phyloP scores from a whole-genome alignment of 345 rosid genomes.

The Theobroma cacao region DNA sequence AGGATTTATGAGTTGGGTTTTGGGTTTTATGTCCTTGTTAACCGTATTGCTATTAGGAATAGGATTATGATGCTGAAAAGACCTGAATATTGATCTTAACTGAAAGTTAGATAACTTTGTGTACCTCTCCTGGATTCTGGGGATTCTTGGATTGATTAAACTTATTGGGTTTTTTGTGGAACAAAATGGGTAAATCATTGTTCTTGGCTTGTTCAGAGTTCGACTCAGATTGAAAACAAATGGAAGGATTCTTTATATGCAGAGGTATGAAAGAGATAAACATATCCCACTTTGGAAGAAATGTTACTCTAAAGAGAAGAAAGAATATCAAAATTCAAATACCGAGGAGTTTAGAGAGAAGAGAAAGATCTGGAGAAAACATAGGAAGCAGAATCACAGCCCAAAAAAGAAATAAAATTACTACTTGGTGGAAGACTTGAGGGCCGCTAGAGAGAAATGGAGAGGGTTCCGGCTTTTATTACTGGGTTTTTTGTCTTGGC shows the following conservation, averaged over 20 bases:
- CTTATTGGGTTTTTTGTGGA: not conserved
- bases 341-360: not conserved
- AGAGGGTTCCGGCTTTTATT: slow-evolving; percentile 7
- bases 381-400: not conserved
- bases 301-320: not conserved
- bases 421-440: not conserved
- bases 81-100: not conserved
- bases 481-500: not conserved
- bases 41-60: slow-evolving; percentile 13
- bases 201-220: not conserved
- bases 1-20: slow-evolving; percentile 23
- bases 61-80: slow-evolving; percentile 16
- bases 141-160: slow-evolving; percentile 8
- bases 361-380: slow-evolving; percentile 15
- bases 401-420: not conserved
- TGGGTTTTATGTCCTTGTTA: slow-evolving; percentile 15
- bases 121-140: slow-evolving; percentile 6
- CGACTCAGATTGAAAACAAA: not conserved
- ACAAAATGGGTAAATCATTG: slow-evolving; percentile 14
- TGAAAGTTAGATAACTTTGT: slow-evolving; percentile 7
- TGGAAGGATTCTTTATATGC: not conserved
- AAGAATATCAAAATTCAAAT: not conserved
- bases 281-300: not conserved
- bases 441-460: not conserved
- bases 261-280: not conserved